Evolutionary conservation across 1,284 basidiomycete genomes (phyloP).

Genomic region (Tylopilus sp.): DNA sequence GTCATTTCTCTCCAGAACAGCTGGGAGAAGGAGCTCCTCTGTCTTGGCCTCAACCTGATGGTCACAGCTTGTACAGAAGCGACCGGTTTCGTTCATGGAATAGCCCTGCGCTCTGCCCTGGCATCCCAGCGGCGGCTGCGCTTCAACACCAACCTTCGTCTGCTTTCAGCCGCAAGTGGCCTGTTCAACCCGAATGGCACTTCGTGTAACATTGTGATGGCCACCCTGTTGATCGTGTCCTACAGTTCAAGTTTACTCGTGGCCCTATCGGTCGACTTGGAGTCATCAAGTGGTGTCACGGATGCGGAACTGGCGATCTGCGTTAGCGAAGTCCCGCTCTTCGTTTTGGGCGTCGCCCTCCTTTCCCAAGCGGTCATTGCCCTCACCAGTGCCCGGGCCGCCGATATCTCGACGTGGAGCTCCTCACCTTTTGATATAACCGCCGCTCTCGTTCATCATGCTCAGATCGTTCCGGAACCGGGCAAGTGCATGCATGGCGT

Average conservation of each 20-base stretch:
- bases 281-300: constrained; percentile 15
- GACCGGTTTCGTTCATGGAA: constrained; percentile 31
- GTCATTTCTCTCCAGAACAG: constrained; percentile 16
- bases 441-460: constrained; percentile 31
- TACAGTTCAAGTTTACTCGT: constrained; percentile 29
- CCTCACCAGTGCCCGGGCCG: constrained; percentile 16
- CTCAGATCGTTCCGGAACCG: constrained; percentile 17
- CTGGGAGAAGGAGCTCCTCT: constrained; percentile 25
- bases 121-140: constrained; percentile 25
- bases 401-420: constrained; percentile 33
- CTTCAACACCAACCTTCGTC: constrained; percentile 36
- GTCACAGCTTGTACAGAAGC: constrained; percentile 32
- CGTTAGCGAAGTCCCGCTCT: constrained; percentile 28
- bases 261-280: constrained; percentile 20
- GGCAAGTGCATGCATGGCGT: constrained; percentile 28
- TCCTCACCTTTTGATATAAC: constrained; percentile 36
- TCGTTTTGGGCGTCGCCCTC: constrained; percentile 28
- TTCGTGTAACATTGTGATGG: constrained; percentile 25
- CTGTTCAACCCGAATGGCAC: constrained; percentile 26
- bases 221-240: constrained; percentile 29
- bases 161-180: constrained; percentile 24
- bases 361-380: constrained; percentile 26
- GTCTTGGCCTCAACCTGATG: constrained; percentile 24
- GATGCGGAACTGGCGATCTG: constrained; percentile 15
- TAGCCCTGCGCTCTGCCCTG: constrained; percentile 30